Evolutionary conservation across 805 yeast genomes (phyloP), one percentile per base, ranked within the genome.

Genomic region (Kuraishia molischiana): DNA sequence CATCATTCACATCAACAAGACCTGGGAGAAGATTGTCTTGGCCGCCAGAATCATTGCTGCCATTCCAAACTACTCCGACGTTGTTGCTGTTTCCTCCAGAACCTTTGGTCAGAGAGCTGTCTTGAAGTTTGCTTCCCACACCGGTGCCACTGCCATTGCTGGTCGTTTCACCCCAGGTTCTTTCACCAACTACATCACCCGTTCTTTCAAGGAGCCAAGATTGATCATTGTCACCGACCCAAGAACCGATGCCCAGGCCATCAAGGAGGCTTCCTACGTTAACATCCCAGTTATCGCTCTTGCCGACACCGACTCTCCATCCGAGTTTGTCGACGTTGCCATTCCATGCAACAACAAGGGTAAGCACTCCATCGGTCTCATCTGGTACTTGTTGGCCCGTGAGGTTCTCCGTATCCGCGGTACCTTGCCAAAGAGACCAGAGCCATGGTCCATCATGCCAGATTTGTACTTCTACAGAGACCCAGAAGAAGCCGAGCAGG

Each of bases 151-250:
- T 58, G 89, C 99, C 67, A 90, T 92, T 75, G 99, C 98, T 60
- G 99, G 99, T 75, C 87, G 99, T 79, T 92, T 92, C 85, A 92
- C 98, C 61, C 99, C 99, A 74, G 99, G 99, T 85, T 81, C 84
- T 77, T 92, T 92, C 92, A 92, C 99, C 69, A 92, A 92, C 79
- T 92, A 92, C 79, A 92, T 90, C 79, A 92, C 98, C 73, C 90
- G 97, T 76, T 86, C 97, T 59, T 92, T 92, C 96, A 92, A 90
- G 78, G 99, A 92, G 79, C 99, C 99, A 80, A 86, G 99, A 78
- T 82, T 92, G 67, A 87, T 92, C 68, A 77, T 92, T 60, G 98
- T 92, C 64, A 90, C 97, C 62, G 98, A 92, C 77, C 98, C 99
- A 77, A 90, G 97, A 83, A 90, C 97, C 57, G 98, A 92, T 66